Evolutionary conservation across 2,329 filamentous ascomycete genomes (phyloP).

Genomic region (Fragosphaeria purpurea): DNA sequence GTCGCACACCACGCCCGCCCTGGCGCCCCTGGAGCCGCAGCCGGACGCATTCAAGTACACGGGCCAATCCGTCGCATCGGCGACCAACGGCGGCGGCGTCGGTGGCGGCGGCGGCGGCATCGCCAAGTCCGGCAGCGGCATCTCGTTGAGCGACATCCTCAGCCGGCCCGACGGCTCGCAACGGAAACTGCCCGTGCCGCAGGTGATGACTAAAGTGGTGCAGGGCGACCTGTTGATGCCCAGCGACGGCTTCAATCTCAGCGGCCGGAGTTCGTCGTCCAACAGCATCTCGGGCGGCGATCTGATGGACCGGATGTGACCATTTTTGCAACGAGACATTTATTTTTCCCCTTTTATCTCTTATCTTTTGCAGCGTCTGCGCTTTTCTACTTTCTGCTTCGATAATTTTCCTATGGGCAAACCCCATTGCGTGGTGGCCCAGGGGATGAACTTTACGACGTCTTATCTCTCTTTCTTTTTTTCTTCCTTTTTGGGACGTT

Average conservation of each 20-base stretch:
- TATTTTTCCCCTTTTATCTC: neutral
- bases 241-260: slow-evolving; percentile 54
- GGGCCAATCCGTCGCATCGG: slow-evolving; percentile 19
- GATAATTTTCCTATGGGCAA: too few species aligned
- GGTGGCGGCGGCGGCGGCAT: slow-evolving; percentile 42
- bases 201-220: slow-evolving; percentile 71
- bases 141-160: slow-evolving; percentile 88
- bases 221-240: slow-evolving; percentile 66
- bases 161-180: slow-evolving; percentile 77
- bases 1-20: slow-evolving; percentile 39
- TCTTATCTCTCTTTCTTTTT: too few species aligned
- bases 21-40: slow-evolving; percentile 50
- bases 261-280: slow-evolving; percentile 65
- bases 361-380: too few species aligned
- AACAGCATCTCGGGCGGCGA: slow-evolving; percentile 70
- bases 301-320: slow-evolving; percentile 28
- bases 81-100: too few species aligned
- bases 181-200: slow-evolving; percentile 82
- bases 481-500: too few species aligned
- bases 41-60: slow-evolving; percentile 30
- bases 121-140: slow-evolving; percentile 51
- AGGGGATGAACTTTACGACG: too few species aligned
- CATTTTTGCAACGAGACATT: neutral
- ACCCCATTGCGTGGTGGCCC: too few species aligned
- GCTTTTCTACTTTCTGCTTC: too few species aligned